Evolutionary conservation across 768 basidiomycete genomes (phyloP), one percentile per base, ranked within the genome.

Genomic region (Rhodotorula paludigena): DNA sequence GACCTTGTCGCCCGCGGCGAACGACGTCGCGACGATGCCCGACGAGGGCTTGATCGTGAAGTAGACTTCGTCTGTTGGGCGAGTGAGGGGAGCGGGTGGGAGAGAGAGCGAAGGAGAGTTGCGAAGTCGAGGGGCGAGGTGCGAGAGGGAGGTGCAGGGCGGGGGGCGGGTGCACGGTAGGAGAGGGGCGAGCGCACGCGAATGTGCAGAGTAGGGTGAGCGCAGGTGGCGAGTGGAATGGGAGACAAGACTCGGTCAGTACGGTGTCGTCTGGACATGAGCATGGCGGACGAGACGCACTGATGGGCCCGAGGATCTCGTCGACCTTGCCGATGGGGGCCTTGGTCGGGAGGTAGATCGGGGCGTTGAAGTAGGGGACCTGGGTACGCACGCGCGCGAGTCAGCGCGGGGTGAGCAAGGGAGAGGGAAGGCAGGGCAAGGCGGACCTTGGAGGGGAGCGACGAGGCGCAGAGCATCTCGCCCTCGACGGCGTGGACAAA

Each of bases 261-360:
- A 45, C 21, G 5, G 18, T 11, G 16, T 11, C 30, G 48, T 14
- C 3, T 4, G 3, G 16, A 14, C 42, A 16, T 12, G 11, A 44
- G 49, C 2, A 23, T 18, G 52, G 23, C 18, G 35, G 28, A 12
- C 4, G n/a, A 9, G 6, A 65, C 71, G 44, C 42, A 77, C 96
- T 99, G 78, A 99, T 93, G 23, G 96, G 94, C 5, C 96, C 96
- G n/a, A 99, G 84, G 73, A 99, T 98, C 80, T 99, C 96, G 80
- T 99, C 96, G 48, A 99, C 89, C 81, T 96, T 97, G 69, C 96
- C 94, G 69, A 98, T 91, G 72, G 85, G 83, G 16, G 91, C 89
- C 80, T 96, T 98, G 80, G 97, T 96, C 82, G 90, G 87, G 59
- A 98, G 84, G 79, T 94, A 98, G 77, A 98, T 92, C 56, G 94